These are phyloP conservation scores for Colletotrichum melonis DNA, from an alignment of 2,329 filamentous ascomycete genomes.

Conservation along the genomic window DNA sequence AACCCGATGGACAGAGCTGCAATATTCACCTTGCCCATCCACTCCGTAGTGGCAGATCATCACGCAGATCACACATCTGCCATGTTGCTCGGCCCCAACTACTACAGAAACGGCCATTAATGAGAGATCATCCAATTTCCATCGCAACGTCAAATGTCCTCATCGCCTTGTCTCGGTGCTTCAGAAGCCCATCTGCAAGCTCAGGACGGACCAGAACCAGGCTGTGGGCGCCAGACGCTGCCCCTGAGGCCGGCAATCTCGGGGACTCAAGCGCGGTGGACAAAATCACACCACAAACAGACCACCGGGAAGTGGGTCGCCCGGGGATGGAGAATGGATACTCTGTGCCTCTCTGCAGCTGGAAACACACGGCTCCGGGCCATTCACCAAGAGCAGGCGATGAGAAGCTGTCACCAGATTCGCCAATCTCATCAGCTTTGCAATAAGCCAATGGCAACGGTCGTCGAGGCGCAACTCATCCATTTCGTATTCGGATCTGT, in stretches of 20 bases:
- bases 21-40: too few relatives aligned
- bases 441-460: background rate
- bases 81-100: background rate
- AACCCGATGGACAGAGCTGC: too few relatives aligned
- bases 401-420: slow-evolving; percentile 17
- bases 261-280: background rate
- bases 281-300: slow-evolving; percentile 34
- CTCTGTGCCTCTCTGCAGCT: slow-evolving; percentile 12
- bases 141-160: background rate
- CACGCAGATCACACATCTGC: background rate
- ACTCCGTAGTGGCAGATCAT: too few relatives aligned
- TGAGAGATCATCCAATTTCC: background rate
- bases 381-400: background rate
- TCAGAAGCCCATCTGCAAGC: background rate
- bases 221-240: background rate
- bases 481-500: slow-evolving; percentile 27
- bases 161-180: background rate
- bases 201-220: too few relatives aligned
- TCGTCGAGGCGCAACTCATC: background rate
- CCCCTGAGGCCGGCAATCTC: slow-evolving; percentile 31
- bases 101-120: too few relatives aligned
- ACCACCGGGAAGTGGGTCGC: slow-evolving; percentile 33
- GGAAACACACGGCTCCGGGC: background rate
- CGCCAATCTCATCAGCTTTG: slow-evolving; percentile 7
- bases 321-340: slow-evolving; percentile 25